Evolutionary conservation across 148 eudicot species (phyloP), one percentile per base, ranked within the genome.

Genomic region (Hydrangea macrophylla): DNA sequence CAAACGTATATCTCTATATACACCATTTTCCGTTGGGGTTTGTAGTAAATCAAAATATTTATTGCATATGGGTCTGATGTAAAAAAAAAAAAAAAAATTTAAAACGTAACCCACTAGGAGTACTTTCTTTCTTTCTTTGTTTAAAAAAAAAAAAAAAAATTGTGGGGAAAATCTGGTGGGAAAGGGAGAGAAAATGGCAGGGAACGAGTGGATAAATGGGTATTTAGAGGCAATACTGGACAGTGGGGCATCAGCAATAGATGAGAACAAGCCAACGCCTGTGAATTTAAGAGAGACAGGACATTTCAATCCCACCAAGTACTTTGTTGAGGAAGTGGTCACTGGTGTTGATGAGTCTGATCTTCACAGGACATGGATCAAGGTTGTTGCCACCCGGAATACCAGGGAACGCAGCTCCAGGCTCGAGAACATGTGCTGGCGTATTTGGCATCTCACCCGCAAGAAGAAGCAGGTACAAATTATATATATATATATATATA

Each of bases 391-490:
- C 30, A 88, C 90, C 2, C 76, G 94, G 40, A 88, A 88, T 39
- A 81, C 86, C 7, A 68, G 76, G 24, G 90, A 88, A 58, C 68
- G 90, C 53, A 88, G 90, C 75, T 85, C 94, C 9, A 70, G 90
- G 36, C 82, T 88, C 65, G 94, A 88, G 77, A 88, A 88, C 23
- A 88, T 88, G 90, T 88, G 94, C 45, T 88, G 90, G 94, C 86
- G 94, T 2, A 88, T 88, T 66, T 88, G 94, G 94, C 94, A 85
- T 69, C 94, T 88, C 31, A 78, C 94, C 32, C 90, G 94, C 76
- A 85, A 88, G 78, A 85, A 88, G 80, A 88, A 88, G 55, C 88
- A 88, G 90, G 90, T 82, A n/a, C n/a, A n/a, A n/a, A n/a, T n/a
- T 45, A 45, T 45, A 45, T 45, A 42, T 42, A 42, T 42, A 42